Evolutionary conservation across 2,329 filamentous ascomycete genomes (phyloP), one percentile per base, ranked within the genome.

Genomic region (Alternaria sp.): DNA sequence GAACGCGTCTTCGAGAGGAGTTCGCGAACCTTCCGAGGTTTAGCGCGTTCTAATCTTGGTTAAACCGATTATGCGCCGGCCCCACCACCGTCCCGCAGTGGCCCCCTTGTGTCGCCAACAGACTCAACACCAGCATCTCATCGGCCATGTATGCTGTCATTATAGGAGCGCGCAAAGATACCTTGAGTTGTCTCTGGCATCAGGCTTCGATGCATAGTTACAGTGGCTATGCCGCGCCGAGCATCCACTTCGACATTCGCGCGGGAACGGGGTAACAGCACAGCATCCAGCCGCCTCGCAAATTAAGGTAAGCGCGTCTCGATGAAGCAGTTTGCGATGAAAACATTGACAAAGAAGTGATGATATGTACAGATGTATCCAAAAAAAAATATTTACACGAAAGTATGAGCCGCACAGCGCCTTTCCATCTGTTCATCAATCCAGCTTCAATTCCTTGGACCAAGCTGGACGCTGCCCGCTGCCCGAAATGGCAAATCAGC

Each of bases 341-440:
- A 23, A 11, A 12, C 51, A 52, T 58, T 26, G 45, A 58, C 46
- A 23, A 46, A 40, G 23, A 58, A 28, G 6, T 26, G 19, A 32
- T 44, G 17, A 6, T 55, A 57, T 58, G 21, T 62, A 62, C 53
- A 62, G 26, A 30, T 25, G 11, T 15, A 43, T 28, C 28, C n/a
- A 13, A 51, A 55, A 19, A 47, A 13, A 51, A 55, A 19, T 40
- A 36, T 40, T 19, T 11, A 57, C 45, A 51, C 13, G 26, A 26
- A 51, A 40, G 1, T 25, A 25, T 10, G 1, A 44, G 15, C 36
- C 13, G n/a, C n/a, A 8, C 10, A 8, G 8, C 23, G 8, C 15
- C 21, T 11, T 28, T 12, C 26, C 26, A 30, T 15, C 11, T 12
- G 6, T 13, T 13, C 19, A 26, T 40, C 17, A 25, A 44, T 11